Evolutionary conservation across 768 basidiomycete genomes (phyloP).

Genomic region (Pilatotrama ljubarskyi): DNA sequence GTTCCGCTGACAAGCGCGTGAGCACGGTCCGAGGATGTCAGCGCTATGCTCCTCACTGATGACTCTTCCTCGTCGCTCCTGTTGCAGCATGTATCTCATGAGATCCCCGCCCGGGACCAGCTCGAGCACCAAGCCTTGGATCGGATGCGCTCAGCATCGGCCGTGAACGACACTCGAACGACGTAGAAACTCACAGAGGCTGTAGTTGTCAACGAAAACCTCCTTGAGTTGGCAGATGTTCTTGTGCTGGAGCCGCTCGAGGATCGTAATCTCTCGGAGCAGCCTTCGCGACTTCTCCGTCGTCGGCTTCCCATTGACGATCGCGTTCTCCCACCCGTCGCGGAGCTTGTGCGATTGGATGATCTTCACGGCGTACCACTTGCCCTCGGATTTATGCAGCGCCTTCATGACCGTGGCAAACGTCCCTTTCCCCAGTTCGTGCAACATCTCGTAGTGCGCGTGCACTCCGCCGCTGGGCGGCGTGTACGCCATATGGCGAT

Average conservation of each 20-base stretch:
- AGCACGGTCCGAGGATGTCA: no score
- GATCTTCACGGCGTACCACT: conserved; percentile 87
- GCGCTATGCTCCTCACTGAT: conserved; percentile 35
- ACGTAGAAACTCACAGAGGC: conserved; percentile 49
- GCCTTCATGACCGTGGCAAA: conserved; percentile 92
- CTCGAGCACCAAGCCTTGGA: conserved; percentile 77
- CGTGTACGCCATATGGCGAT: conserved; percentile 58
- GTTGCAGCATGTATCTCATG: conserved; percentile 70
- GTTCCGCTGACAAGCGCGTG: conserved; percentile 28
- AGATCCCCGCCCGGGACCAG: conserved; percentile 86
- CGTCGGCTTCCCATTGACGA: neutral
- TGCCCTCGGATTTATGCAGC: conserved; percentile 67
- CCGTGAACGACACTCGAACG: conserved; percentile 4
- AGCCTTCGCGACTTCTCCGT: no score
- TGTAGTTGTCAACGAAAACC: conserved; percentile 61
- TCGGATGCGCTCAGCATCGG: neutral
- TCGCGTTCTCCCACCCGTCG: conserved; percentile 16
- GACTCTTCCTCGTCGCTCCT: conserved; percentile 61
- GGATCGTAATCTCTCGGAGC: conserved; percentile 70
- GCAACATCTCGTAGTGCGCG: conserved; percentile 62
- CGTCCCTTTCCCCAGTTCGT: conserved; percentile 83
- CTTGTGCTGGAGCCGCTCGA: conserved; percentile 70
- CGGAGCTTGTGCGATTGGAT: conserved; percentile 56
- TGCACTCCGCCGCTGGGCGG: conserved; percentile 56
- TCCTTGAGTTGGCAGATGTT: conserved; percentile 82